Percentiles rank a stretch among this genome's conserved stretches.
phyloP scores from a whole-genome alignment of 2,329 filamentous ascomycete species.

The Xylariaceae sp. region DNA sequence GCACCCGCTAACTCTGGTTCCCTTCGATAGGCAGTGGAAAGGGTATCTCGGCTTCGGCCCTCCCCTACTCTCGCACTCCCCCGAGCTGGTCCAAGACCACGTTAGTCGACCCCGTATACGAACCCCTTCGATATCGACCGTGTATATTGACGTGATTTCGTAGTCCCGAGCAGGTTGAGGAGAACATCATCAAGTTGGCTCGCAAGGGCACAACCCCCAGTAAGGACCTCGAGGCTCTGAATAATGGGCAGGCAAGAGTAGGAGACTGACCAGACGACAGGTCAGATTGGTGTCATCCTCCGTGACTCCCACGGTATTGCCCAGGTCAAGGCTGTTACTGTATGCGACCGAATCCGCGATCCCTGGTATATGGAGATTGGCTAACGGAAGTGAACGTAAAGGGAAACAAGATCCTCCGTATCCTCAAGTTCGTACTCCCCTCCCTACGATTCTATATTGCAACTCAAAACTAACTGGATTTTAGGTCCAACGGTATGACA shows the following conservation, averaged over 20 bases:
- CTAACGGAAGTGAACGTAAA: conserved; percentile 33
- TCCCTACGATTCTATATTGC: background rate
- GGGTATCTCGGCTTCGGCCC: conserved; percentile 92
- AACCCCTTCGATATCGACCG: background rate
- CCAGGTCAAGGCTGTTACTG: conserved; percentile 91
- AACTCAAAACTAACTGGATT: conserved; percentile 2
- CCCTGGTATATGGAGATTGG: background rate
- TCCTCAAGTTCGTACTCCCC: conserved; percentile 68
- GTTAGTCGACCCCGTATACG: conserved; percentile 4
- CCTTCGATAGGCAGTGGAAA: conserved; percentile 56
- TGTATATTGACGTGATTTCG: conserved; percentile 3
- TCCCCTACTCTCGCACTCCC: conserved; percentile 92
- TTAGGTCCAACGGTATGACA: conserved; percentile 67
- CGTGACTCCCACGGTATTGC: conserved; percentile 97
- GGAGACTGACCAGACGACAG: conserved; percentile 4
- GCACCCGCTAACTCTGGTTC: conserved; percentile 4
- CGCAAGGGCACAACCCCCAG: conserved; percentile 83
- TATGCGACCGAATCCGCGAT: background rate
- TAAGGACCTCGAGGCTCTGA: conserved; percentile 5
- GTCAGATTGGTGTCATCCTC: conserved; percentile 72
- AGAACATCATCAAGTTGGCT: conserved; percentile 98
- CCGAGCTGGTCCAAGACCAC: conserved; percentile 98
- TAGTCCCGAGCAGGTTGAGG: conserved; percentile 85
- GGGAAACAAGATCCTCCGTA: conserved; percentile 99
- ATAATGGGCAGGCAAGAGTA: background rate